Base-by-base conservation (phyloP, 2,329 filamentous ascomycete species). In the Stagonosporopsis chrysanthemi region DNA sequence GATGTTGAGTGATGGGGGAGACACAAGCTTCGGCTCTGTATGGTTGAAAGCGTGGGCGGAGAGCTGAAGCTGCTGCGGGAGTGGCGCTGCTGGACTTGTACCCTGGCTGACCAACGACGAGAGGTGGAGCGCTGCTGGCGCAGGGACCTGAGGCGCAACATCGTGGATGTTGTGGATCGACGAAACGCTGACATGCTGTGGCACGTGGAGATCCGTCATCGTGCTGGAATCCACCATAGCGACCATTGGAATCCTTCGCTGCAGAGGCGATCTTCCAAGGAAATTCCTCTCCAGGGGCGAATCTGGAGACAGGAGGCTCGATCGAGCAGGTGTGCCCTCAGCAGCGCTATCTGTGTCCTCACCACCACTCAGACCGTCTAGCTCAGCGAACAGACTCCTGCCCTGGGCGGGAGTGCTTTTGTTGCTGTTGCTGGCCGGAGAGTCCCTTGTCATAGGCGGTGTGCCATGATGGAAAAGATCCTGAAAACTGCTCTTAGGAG, bases 381-480 rank as follows among this genome's bases (percentile, higher is more conserved):
- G 84, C 76, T 99, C 95, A 38, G 92, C 92, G 73, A 95, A 96
- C 47, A 99, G 81, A 70, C 90, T 98, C 79, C 97, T 91, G 15
- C 86, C 84, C 62, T 80, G 80, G 47, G 79, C 77, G n/a, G 79
- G 77, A 7, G 79, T 80, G 39, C 76, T 78, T 29, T 77, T 71
- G 48, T 78, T 79, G 56, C 79, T 79, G 41, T 77, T 78, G 66
- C 74, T 79, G 29, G 72, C 70, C 9, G 83, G 82, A 11, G 84
- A 84, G 60, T 84, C 80, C 55, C 79, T 80, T 5, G 79, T 74
- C 69, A 85, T 86, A 45, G 82, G 82, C 17, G 85, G 87, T 59
- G 87, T 90, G 70, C 84, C 83, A 40, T 82, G 82, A 41, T 82
- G 82, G 60, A 85, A 78, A 42, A 73, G 74, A 63, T 88, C 86